Conservation (phyloP, 2,329 filamentous ascomycete genomes). For the Aspergillus tanneri region DNA sequence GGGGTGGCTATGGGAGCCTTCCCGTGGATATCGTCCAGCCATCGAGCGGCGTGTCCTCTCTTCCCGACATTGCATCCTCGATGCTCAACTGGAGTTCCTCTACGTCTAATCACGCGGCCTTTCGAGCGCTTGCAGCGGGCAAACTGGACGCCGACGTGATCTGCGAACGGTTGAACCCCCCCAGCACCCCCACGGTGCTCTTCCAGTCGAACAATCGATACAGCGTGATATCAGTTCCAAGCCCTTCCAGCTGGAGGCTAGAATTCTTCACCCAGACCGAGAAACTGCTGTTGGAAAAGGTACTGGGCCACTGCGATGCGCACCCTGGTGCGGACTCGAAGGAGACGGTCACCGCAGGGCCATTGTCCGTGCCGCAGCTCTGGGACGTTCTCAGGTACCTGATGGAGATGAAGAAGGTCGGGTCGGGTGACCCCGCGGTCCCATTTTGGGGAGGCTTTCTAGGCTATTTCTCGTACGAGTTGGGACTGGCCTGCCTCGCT, state of each 20-base stretch:
- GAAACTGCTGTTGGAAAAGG: constrained; percentile 25
- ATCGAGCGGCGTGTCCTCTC: constrained; percentile 15
- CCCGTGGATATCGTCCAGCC: constrained; percentile 22
- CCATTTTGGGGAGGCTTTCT: constrained; percentile 82
- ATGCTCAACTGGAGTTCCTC: constrained; percentile 36
- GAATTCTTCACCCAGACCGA: constrained; percentile 33
- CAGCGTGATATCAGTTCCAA: constrained; percentile 38
- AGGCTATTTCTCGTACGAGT: constrained; percentile 82
- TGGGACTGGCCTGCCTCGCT: constrained; percentile 63
- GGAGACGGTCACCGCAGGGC: constrained; percentile 13
- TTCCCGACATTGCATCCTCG: constrained; percentile 49
- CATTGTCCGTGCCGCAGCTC: constrained; percentile 26
- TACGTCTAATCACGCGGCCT: constrained; percentile 27
- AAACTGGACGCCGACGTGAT: constrained; percentile 32
- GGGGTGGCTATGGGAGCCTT: constrained; percentile 22
- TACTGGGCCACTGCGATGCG: constrained; percentile 6
- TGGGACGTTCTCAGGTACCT: constrained; percentile 40
- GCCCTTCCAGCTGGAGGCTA: constrained; percentile 37
- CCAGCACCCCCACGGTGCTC: constrained; percentile 33
- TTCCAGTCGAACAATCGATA: constrained; percentile 48
- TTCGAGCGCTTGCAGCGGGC: constrained; percentile 25
- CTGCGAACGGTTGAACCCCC: constrained; percentile 35
- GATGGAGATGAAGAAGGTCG: constrained; percentile 42
- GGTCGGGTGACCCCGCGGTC: constrained; percentile 33
- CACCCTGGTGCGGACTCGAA: neutral